A percentile compares a stretch with the other conserved stretches of the same genome.
These are phyloP conservation scores for Geosmithia flava DNA, from an alignment of 2,329 filamentous ascomycete species.

Conservation along the genomic window DNA sequence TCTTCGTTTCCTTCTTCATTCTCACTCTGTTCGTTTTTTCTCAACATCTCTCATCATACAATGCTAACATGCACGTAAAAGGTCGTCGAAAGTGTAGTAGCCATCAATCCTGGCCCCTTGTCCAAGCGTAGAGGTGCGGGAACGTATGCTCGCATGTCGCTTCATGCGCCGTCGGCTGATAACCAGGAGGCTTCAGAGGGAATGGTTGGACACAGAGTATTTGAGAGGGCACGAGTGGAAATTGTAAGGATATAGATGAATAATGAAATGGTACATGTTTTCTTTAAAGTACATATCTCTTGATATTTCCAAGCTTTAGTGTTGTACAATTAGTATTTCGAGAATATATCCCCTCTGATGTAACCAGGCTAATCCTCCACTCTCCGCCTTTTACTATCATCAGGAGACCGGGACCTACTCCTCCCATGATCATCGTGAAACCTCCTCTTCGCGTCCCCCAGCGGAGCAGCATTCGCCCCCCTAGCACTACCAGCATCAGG, in stretches of 20 bases:
- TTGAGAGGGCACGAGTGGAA: constrained; percentile 75
- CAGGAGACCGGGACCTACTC: constrained; percentile 37
- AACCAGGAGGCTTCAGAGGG: constrained; percentile 44
- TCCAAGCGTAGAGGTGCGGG: constrained; percentile 78
- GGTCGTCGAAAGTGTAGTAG: constrained; percentile 82
- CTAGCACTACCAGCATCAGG: constrained; percentile 32
- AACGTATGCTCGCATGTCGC: constrained; percentile 69
- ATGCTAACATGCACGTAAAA: constrained; percentile 20
- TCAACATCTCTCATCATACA: background rate
- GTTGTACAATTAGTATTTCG: background rate
- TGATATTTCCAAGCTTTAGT: too few relatives aligned
- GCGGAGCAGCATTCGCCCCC: constrained; percentile 58
- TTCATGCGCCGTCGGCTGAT: constrained; percentile 49
- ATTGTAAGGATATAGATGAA: constrained; percentile 57
- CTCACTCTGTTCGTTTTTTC: background rate
- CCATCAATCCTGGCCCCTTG: constrained; percentile 80
- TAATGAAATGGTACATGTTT: background rate
- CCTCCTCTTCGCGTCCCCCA: constrained; percentile 40
- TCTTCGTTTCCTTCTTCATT: background rate
- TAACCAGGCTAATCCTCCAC: constrained; percentile 40
- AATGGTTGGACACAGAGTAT: constrained; percentile 63
- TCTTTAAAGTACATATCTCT: too few relatives aligned
- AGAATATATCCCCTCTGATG: background rate
- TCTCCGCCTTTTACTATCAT: constrained; percentile 47
- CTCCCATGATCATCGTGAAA: constrained; percentile 20